Evolutionary conservation across 257 asterid genomes (phyloP).

Genomic region (Cynanchum wilfordii): DNA sequence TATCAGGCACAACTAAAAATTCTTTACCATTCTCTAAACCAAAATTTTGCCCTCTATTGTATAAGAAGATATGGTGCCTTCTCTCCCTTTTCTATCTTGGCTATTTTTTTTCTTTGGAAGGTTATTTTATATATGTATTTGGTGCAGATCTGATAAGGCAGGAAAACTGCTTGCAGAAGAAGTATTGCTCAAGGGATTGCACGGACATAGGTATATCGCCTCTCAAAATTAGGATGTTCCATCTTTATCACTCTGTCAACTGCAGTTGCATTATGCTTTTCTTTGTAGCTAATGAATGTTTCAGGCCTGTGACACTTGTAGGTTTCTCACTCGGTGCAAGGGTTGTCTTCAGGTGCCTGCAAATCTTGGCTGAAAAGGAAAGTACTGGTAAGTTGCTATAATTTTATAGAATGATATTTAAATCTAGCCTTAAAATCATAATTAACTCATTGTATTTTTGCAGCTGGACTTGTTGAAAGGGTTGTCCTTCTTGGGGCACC

Average conservation of each 20-base stretch:
- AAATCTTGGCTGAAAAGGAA: slow-evolving; percentile 62
- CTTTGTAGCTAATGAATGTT: slow-evolving; percentile 22
- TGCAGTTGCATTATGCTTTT: slow-evolving; percentile 15
- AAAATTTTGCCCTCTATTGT: not conserved
- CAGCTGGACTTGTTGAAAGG: slow-evolving; percentile 84
- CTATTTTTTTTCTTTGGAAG: slow-evolving; percentile 8
- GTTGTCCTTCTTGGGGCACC: slow-evolving; percentile 98
- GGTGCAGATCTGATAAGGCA: slow-evolving; percentile 81
- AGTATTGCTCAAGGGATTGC: slow-evolving; percentile 74
- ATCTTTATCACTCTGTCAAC: slow-evolving; percentile 11
- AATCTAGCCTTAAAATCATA: slow-evolving; percentile 8
- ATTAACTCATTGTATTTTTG: slow-evolving; percentile 16
- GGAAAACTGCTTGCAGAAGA: slow-evolving; percentile 91
- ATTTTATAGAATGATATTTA: not conserved
- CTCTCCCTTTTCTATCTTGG: not conserved
- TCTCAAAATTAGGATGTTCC: slow-evolving; percentile 4
- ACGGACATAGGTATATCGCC: slow-evolving; percentile 61
- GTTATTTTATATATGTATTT: not conserved
- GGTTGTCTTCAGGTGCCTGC: slow-evolving; percentile 89
- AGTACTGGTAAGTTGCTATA: slow-evolving; percentile 38
- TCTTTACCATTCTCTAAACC: no score
- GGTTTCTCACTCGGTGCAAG: slow-evolving; percentile 98
- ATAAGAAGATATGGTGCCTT: not conserved
- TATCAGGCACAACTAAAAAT: no score
- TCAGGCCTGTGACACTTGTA: slow-evolving; percentile 95